Conservation (phyloP, 768 basidiomycete genomes). For the Xerocomus spinulosus region DNA sequence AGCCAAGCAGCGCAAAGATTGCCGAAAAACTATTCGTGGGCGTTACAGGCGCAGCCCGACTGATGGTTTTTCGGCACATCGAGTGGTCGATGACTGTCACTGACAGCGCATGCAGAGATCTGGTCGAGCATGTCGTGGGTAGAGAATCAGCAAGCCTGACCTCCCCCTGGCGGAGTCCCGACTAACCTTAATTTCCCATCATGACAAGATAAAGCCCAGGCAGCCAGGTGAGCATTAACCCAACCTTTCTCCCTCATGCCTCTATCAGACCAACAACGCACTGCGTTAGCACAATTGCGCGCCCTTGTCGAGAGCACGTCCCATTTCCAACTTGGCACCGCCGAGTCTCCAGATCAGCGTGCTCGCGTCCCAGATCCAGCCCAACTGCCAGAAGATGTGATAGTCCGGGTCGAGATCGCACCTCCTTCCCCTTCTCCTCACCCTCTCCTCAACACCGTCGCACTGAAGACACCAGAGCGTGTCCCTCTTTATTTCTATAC, state of each 20-base stretch:
- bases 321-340: background rate
- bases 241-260: constrained; percentile 1
- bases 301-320: background rate
- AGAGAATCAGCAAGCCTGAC: no score
- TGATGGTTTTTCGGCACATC: no score
- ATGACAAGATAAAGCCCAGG: background rate
- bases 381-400: background rate
- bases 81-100: no score
- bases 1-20: no score
- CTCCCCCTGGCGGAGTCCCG: no score
- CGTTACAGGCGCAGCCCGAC: no score
- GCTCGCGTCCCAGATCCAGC: background rate
- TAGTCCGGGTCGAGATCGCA: background rate
- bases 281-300: background rate
- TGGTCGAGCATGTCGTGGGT: no score
- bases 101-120: no score
- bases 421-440: background rate
- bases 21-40: no score
- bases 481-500: constrained; percentile 12
- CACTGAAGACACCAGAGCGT: background rate
- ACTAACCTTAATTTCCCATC: no score
- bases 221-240: background rate
- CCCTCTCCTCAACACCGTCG: background rate
- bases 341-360: background rate
- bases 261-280: constrained; percentile 1